These are phyloP conservation scores for Aspergillus vadensis DNA, from an alignment of 2,329 filamentous ascomycete species.

Conservation along the genomic window DNA sequence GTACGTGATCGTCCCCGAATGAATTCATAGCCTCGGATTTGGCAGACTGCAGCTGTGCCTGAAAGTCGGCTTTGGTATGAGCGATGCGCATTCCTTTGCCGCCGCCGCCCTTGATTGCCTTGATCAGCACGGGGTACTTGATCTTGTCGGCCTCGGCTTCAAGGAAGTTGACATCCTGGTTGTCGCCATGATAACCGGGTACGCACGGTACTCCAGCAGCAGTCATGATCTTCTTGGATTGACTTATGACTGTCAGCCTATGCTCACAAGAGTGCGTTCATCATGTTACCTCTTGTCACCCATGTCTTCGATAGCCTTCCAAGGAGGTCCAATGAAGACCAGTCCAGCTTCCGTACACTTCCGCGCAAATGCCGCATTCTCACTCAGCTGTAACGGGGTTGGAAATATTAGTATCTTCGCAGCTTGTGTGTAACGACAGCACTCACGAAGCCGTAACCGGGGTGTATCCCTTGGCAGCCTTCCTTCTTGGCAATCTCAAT, in stretches of 20 bases:
- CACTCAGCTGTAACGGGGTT: constrained; percentile 61
- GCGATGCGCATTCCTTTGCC: constrained; percentile 72
- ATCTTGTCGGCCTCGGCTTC: constrained; percentile 73
- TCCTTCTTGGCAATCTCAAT: constrained; percentile 83
- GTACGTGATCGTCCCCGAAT: constrained; percentile 67
- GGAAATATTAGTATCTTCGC: constrained; percentile 5
- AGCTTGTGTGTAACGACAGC: background rate
- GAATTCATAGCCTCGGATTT: constrained; percentile 66
- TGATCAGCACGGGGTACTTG: constrained; percentile 65
- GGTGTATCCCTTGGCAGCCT: constrained; percentile 88
- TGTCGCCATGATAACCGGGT: constrained; percentile 86
- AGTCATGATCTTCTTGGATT: constrained; percentile 96
- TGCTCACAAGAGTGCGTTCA: background rate
- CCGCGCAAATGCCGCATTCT: constrained; percentile 87
- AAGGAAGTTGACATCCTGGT: constrained; percentile 68
- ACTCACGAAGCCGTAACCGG: constrained; percentile 82
- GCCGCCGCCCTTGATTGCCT: constrained; percentile 65
- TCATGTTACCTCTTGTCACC: constrained; percentile 75
- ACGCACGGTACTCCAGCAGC: constrained; percentile 94
- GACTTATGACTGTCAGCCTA: constrained; percentile 37
- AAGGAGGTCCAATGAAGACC: constrained; percentile 90
- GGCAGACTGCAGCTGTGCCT: constrained; percentile 62
- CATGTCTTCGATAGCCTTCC: constrained; percentile 76
- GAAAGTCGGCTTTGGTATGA: constrained; percentile 59
- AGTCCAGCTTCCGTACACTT: constrained; percentile 87